Conservation (phyloP, 2,329 filamentous ascomycete species). For the Trichophyton mentagrophytes region DNA sequence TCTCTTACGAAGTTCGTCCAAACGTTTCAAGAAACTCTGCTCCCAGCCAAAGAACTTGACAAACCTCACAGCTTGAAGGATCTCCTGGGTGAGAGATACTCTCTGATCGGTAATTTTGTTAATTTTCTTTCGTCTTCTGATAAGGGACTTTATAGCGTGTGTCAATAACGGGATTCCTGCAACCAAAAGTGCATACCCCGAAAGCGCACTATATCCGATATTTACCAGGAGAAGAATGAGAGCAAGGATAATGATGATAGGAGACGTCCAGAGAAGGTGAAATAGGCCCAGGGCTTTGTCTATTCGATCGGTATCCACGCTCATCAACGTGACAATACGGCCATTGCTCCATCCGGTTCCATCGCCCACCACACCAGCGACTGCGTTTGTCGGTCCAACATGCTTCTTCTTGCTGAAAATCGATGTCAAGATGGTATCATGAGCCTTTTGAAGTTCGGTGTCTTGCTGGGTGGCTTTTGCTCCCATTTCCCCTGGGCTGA, state of each 20-base stretch:
- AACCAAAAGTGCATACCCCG: constrained; percentile 72
- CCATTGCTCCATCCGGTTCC: constrained; percentile 85
- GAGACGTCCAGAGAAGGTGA: constrained; percentile 82
- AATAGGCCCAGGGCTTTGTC: constrained; percentile 81
- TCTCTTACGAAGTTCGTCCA: constrained; percentile 57
- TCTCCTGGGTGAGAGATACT: constrained; percentile 83
- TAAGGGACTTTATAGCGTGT: constrained; percentile 61
- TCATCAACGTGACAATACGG: constrained; percentile 85
- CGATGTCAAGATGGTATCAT: constrained; percentile 30
- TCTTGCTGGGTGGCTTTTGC: constrained; percentile 34
- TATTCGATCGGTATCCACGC: constrained; percentile 83
- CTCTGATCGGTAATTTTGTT: constrained; percentile 91
- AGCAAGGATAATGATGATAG: constrained; percentile 64
- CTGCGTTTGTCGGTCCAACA: constrained; percentile 22
- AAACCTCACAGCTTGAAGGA: constrained; percentile 78
- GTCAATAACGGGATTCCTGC: constrained; percentile 67
- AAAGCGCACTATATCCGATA: constrained; percentile 74
- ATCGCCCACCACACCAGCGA: constrained; percentile 48
- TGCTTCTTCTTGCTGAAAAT: constrained; percentile 18
- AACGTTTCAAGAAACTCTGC: constrained; percentile 63
- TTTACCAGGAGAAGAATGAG: constrained; percentile 73
- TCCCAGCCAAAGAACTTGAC: constrained; percentile 98
- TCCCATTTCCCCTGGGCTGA: constrained; percentile 22
- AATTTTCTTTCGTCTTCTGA: constrained; percentile 62
- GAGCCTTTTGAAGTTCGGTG: constrained; percentile 30